A percentile compares a stretch with the other conserved stretches of the same genome.
These are phyloP conservation scores for Stephania cephalantha DNA, from an alignment of 164 flowering plant species.

Conservation along the genomic window DNA sequence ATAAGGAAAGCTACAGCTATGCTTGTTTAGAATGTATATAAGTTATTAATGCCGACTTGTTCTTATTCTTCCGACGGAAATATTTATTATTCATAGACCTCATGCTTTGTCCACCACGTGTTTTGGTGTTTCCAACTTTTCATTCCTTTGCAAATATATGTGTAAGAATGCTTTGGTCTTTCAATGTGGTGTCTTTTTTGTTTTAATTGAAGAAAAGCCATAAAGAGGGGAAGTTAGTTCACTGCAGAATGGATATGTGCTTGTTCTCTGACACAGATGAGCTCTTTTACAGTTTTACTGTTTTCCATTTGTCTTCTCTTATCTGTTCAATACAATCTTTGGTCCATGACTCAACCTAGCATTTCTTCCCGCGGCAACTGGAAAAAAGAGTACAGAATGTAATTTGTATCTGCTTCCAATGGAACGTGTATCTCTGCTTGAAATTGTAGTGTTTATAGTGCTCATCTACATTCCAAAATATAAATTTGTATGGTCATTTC, in stretches of 20 bases:
- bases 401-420: background rate
- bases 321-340: background rate
- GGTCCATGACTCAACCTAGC: background rate
- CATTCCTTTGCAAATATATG: background rate
- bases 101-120: background rate
- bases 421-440: background rate
- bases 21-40: background rate
- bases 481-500: background rate
- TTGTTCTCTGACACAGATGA: background rate
- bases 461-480: background rate
- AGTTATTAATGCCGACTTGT: background rate
- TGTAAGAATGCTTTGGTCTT: background rate
- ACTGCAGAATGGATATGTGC: background rate
- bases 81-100: background rate
- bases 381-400: too few species aligned
- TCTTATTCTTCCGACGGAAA: background rate
- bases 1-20: background rate
- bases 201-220: background rate
- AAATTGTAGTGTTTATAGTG: constrained; percentile 3
- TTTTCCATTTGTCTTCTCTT: background rate
- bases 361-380: background rate
- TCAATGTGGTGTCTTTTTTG: background rate
- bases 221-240: background rate
- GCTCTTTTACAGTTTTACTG: background rate
- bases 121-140: background rate